Conservation (phyloP, 768 basidiomycete species). For the Scleroderma bovista region DNA sequence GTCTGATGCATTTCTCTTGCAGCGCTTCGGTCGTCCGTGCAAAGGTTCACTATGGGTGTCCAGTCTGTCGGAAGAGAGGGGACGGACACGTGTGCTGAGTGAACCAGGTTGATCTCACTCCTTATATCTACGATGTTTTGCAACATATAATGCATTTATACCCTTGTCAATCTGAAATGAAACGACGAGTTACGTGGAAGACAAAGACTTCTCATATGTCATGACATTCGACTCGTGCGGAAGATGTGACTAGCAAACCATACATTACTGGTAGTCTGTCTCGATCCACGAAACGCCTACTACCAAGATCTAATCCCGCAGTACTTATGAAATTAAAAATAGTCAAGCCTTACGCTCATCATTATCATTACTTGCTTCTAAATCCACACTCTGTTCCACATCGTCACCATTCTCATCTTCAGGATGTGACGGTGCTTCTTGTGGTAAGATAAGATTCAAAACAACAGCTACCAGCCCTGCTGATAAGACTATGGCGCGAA, state of each 20-base stretch:
- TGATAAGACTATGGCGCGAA: slow-evolving; percentile 40
- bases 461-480: slow-evolving; percentile 53
- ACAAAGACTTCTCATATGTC: too few relatives aligned
- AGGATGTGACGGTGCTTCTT: slow-evolving; percentile 18
- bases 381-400: slow-evolving; percentile 14
- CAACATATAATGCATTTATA: too few relatives aligned
- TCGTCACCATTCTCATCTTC: slow-evolving; percentile 18
- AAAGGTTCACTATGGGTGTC: slow-evolving; percentile 64
- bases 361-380: slow-evolving; percentile 12
- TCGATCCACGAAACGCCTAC: too few relatives aligned
- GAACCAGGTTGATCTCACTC: too few relatives aligned
- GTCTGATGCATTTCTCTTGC: slow-evolving; percentile 6
- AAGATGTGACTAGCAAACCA: too few relatives aligned
- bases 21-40: slow-evolving; percentile 71
- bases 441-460: slow-evolving; percentile 54
- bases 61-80: slow-evolving; percentile 61
- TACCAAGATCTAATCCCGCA: too few relatives aligned
- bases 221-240: too few relatives aligned
- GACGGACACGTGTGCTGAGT: slow-evolving; percentile 37
- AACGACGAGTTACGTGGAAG: too few relatives aligned
- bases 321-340: too few relatives aligned
- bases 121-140: too few relatives aligned
- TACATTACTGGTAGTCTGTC: too few relatives aligned
- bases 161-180: too few relatives aligned
- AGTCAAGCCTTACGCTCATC: background rate